These are phyloP conservation scores for Mycena sp. DNA, from an alignment of 1,284 basidiomycete genomes.

Conservation along the genomic window DNA sequence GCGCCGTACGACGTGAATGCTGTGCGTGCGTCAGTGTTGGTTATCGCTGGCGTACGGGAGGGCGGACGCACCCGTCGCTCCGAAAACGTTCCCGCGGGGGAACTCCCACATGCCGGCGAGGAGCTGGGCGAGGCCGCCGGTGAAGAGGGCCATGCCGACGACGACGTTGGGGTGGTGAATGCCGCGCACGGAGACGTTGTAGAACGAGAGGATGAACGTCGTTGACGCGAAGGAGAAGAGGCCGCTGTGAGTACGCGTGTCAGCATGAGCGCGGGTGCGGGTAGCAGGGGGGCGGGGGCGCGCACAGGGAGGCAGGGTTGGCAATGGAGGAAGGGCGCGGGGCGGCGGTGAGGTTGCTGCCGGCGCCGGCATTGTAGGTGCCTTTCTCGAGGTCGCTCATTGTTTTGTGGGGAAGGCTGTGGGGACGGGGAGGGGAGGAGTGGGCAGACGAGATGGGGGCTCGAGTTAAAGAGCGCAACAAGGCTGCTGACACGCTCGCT, in stretches of 20 bases:
- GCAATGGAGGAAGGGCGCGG: slow-evolving; percentile 44
- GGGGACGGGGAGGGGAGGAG: background rate
- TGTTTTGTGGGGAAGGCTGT: background rate
- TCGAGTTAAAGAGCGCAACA: too few relatives aligned
- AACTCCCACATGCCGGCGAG: slow-evolving; percentile 69
- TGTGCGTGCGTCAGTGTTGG: too few relatives aligned
- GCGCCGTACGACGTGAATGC: slow-evolving; percentile 87
- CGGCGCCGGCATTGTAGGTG: background rate
- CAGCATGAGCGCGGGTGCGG: too few relatives aligned
- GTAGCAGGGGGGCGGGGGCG: too few relatives aligned
- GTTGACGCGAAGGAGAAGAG: slow-evolving; percentile 80
- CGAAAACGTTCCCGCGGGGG: slow-evolving; percentile 73
- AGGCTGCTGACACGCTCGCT: too few relatives aligned
- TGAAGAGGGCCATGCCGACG: slow-evolving; percentile 85
- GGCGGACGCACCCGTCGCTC: slow-evolving; percentile 59
- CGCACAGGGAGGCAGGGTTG: slow-evolving; percentile 58
- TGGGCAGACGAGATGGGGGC: too few relatives aligned
- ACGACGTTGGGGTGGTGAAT: slow-evolving; percentile 75
- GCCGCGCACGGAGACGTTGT: slow-evolving; percentile 64
- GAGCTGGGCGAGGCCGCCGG: slow-evolving; percentile 82
- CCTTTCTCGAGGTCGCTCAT: slow-evolving; percentile 28
- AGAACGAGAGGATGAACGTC: slow-evolving; percentile 76
- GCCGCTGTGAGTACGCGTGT: slow-evolving; percentile 45
- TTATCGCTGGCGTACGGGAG: too few relatives aligned
- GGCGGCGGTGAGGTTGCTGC: background rate